Evolutionary conservation across 805 yeast genomes (phyloP), one percentile per base, ranked within the genome.

Genomic region (Cyberlindnera xishuangbannaensis): DNA sequence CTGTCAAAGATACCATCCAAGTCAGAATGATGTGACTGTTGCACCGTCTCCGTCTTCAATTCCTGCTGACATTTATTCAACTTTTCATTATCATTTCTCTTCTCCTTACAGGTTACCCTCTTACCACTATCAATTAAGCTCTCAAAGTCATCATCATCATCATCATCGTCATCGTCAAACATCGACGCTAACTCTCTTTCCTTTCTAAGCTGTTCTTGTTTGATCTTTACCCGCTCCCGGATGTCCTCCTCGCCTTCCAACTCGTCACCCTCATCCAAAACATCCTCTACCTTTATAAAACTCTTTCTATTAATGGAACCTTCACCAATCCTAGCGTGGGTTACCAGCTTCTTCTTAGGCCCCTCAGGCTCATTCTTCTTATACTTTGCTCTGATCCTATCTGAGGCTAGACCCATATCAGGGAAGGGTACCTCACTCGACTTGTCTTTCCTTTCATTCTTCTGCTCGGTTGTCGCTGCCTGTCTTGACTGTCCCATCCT

Each of bases 81-180:
- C n/a, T n/a, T n/a, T n/a, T n/a, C n/a, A n/a, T n/a, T n/a, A n/a
- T n/a, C n/a, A 25, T 14, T 16, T 22, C 13, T 19, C 22, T 19
- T 19, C 8, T 8, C 22, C 22, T 19, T 11, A 19, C 10, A 19
- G 22, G 22, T 8, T 8, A 19, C 22, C 11, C 11, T 19, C 22
- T 19, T 19, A 11, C 10, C n/a, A n/a, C n/a, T n/a, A n/a, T 24
- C 26, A 10, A 12, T 16, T 13, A n/a, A 13, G 6, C 8, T 28
- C 10, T 38, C 35, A 3, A 25, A 26, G 4, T 30, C 40, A 8
- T 15, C 29, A n/a, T 28, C 23, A 12, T 41, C 48, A 25, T 40
- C 46, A 18, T 45, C 53, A 25, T 48, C 55, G 27, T 53, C 59
- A 41, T 59, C 64, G 24, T 55, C 61, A 46, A 63, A 62, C 44